Percentiles rank a stretch among this genome's conserved stretches.
Conservation (phyloP, 2,329 filamentous ascomycete species). For the Xylaria sp. region DNA sequence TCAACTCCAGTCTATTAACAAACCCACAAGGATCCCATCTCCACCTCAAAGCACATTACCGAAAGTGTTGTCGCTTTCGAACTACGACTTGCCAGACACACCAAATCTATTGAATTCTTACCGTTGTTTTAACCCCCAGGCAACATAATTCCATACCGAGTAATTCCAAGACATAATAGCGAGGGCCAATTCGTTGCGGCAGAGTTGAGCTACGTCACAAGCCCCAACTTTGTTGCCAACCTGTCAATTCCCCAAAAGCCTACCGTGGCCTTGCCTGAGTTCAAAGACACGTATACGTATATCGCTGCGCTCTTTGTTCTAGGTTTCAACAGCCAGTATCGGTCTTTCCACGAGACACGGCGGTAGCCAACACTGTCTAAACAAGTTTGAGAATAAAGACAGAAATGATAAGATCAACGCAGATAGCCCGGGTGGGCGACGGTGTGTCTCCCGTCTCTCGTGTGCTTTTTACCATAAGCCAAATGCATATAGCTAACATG, state of each 20-base stretch:
- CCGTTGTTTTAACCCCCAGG: neutral
- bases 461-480: conserved; percentile 20
- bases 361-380: conserved; percentile 1
- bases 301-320: conserved; percentile 29
- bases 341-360: conserved; percentile 2
- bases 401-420: conserved; percentile 87
- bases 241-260: conserved; percentile 8
- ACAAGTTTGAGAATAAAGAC: conserved; percentile 10
- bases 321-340: neutral
- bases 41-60: conserved; percentile 13
- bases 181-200: neutral
- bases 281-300: conserved; percentile 44
- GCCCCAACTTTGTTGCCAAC: conserved; percentile 8
- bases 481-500: conserved; percentile 38
- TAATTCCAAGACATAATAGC: neutral
- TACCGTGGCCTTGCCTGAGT: conserved; percentile 30
- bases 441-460: conserved; percentile 61
- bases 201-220: conserved; percentile 9
- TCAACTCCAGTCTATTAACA: neutral
- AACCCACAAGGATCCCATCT: neutral
- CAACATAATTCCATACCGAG: neutral
- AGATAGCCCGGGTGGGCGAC: conserved; percentile 87
- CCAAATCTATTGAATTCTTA: neutral
- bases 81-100: neutral
- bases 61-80: conserved; percentile 2